Conservation (phyloP, 2,329 filamentous ascomycete species). For the Colletotrichum salicis region DNA sequence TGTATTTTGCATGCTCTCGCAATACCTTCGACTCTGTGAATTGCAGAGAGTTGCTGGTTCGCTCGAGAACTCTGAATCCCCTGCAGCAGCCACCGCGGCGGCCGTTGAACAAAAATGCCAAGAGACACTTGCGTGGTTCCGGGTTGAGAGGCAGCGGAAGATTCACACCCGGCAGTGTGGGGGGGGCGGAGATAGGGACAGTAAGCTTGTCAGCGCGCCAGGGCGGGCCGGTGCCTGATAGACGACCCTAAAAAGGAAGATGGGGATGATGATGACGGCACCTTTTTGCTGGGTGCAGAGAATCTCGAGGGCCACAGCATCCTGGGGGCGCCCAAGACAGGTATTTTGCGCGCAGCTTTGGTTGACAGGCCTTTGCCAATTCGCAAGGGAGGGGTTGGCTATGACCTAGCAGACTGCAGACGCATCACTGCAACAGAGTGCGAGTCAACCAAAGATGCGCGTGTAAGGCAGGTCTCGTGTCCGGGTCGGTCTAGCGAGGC, state of each 20-base stretch:
- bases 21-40: neutral
- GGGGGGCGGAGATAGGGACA: slow-evolving; percentile 7
- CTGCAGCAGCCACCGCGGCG: slow-evolving; percentile 3
- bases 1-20: neutral
- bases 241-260: slow-evolving; percentile 1
- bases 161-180: slow-evolving; percentile 21
- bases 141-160: neutral
- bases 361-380: neutral
- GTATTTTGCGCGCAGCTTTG: neutral
- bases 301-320: neutral
- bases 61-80: neutral
- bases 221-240: slow-evolving; percentile 8
- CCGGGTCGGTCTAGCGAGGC: neutral
- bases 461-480: neutral
- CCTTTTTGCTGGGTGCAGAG: neutral
- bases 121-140: neutral
- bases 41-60: neutral
- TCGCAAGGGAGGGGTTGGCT: neutral
- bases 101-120: slow-evolving; percentile 17
- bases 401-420: slow-evolving; percentile 4
- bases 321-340: neutral
- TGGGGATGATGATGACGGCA: slow-evolving; percentile 5
- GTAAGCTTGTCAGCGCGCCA: slow-evolving; percentile 17
- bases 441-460: neutral
- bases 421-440: neutral